Conservation (phyloP, 768 basidiomycete species). For the Strobilomyces confusus region DNA sequence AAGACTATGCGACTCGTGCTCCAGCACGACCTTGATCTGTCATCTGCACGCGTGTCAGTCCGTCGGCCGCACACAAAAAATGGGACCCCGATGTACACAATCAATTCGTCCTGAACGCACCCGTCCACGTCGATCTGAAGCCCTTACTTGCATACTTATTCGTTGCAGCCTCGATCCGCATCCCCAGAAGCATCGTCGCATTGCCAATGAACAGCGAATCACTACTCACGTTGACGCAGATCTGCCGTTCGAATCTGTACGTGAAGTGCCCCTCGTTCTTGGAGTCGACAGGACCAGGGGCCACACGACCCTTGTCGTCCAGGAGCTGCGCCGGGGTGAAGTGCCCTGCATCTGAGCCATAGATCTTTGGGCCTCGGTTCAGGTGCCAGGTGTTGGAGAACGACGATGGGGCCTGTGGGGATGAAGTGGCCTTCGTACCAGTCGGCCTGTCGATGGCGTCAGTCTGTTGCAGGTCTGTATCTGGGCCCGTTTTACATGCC, state of each 20-base stretch:
- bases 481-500: neutral
- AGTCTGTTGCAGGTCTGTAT: neutral
- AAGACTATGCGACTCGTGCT: constrained; percentile 5
- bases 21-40: neutral
- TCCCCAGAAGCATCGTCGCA: constrained; percentile 28
- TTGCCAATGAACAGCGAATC: constrained; percentile 33
- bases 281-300: neutral
- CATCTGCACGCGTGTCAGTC: neutral
- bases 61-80: neutral
- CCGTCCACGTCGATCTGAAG: constrained; percentile 6
- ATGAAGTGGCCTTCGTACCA: constrained; percentile 23
- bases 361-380: constrained; percentile 38
- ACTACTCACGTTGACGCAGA: constrained; percentile 35
- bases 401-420: constrained; percentile 14
- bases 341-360: constrained; percentile 42
- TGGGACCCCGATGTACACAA: too few species aligned
- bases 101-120: constrained; percentile 6
- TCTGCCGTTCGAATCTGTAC: constrained; percentile 10
- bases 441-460: constrained; percentile 13
- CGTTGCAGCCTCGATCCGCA: constrained; percentile 11
- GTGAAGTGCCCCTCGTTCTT: constrained; percentile 17
- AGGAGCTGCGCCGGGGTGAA: constrained; percentile 37
- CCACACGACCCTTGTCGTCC: neutral
- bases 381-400: constrained; percentile 24
- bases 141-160: neutral